Evolutionary conservation across 1,284 basidiomycete species (phyloP).

Genomic region (Sanghuangporus weigelae): DNA sequence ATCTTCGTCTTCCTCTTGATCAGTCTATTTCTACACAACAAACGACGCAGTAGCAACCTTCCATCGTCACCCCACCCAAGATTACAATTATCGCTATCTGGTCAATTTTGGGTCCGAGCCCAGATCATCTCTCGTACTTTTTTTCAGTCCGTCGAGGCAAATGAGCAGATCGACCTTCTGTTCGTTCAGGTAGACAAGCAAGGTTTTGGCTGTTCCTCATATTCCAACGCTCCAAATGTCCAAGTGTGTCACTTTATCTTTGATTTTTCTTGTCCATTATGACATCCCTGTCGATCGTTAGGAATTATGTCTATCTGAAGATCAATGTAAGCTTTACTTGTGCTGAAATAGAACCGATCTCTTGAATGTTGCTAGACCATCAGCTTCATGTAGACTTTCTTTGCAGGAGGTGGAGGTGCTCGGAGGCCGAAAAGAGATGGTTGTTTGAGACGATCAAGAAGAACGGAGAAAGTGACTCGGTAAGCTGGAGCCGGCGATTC

Average conservation of each 20-base stretch:
- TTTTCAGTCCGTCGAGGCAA: slow-evolving; percentile 18
- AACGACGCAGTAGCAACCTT: background rate
- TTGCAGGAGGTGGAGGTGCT: slow-evolving; percentile 17
- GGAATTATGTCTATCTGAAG: slow-evolving; percentile 15
- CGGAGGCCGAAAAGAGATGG: slow-evolving; percentile 5
- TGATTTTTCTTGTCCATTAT: background rate
- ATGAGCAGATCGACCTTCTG: slow-evolving; percentile 14
- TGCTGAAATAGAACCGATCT: background rate
- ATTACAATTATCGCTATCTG: slow-evolving; percentile 8
- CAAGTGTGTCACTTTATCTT: background rate
- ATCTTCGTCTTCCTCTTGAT: background rate
- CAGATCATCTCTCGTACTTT: slow-evolving; percentile 16
- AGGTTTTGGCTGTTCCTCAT: slow-evolving; percentile 6
- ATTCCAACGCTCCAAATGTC: slow-evolving; percentile 15
- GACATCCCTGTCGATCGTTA: background rate
- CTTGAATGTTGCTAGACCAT: slow-evolving; percentile 1
- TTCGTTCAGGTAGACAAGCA: slow-evolving; percentile 13
- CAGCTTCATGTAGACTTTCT: slow-evolving; percentile 17
- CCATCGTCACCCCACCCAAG: background rate
- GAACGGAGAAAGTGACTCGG: slow-evolving; percentile 1
- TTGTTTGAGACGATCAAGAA: slow-evolving; percentile 8
- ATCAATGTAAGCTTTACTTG: slow-evolving; percentile 5
- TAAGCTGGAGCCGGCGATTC: background rate
- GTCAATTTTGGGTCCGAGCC: slow-evolving; percentile 3
- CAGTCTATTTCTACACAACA: background rate